Base-by-base conservation (phyloP, 768 basidiomycete genomes). In the Mycena metata region DNA sequence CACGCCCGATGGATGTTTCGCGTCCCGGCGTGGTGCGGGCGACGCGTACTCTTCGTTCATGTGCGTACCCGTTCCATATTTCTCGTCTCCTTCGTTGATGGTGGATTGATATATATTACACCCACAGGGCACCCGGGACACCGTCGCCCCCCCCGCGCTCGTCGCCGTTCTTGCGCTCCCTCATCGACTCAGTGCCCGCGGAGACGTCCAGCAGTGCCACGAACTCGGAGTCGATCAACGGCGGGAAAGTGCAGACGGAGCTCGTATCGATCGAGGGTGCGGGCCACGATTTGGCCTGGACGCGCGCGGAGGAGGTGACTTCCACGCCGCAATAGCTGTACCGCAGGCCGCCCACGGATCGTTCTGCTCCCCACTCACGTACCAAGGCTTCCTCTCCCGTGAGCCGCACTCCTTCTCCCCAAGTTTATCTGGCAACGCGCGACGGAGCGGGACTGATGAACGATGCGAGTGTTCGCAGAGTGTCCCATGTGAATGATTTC, bases 281-380 rank as follows among this genome's bases (percentile, higher is more conserved):
- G 0, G 83, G 82, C 6, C 89, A 91, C 70, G 87, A 90, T 71
- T 42, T 87, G 35, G 83, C 83, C 5, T 74, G 84, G 24, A 85
- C 81, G 64, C 85, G 86, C 70, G 69, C 81, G 4, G 70, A 73
- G 6, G 72, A 79, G 30, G 81, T 86, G 3, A n/a, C n/a, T n/a
- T n/a, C n/a, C n/a, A n/a, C n/a, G n/a, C n/a, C n/a, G n/a, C n/a
- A n/a, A n/a, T n/a, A n/a, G n/a, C n/a, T n/a, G n/a, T n/a, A n/a
- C n/a, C n/a, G n/a, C n/a, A n/a, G n/a, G n/a, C n/a, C n/a, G n/a
- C n/a, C n/a, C n/a, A n/a, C n/a, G n/a, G n/a, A n/a, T n/a, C n/a
- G n/a, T n/a, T n/a, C n/a, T n/a, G n/a, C n/a, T n/a, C n/a, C n/a
- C n/a, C n/a, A n/a, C n/a, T n/a, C n/a, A n/a, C n/a, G n/a, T n/a